Base-by-base conservation (phyloP, 176 grass and related monocot genomes). In the Rhynchospora pubera region DNA sequence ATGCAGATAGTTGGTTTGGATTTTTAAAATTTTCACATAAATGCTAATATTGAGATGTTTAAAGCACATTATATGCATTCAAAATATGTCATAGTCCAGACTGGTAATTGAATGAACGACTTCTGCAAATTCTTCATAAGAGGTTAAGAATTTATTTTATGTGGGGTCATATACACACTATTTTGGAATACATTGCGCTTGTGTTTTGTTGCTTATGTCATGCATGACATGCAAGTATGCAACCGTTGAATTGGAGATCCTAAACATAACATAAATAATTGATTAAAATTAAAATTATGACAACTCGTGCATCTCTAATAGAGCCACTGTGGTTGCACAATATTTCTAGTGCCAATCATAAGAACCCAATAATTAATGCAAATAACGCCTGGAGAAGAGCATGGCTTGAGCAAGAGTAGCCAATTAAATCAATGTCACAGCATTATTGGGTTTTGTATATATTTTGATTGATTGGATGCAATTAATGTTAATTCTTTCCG, bases 371-470 rank as follows among this genome's bases (percentile, higher is more conserved):
- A 81, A 86, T 81, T 62, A 81, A 81, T 86, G 65, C 34, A 55
- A 56, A 82, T 86, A 53, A 82, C 53, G 74, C 85, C 65, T 62
- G 79, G 85, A 82, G 65, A 86, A 63, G 24, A 86, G 24, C 13
- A 15, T 85, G 45, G 7, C 18, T 63, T 77, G 42, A 5, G 67
- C 22, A 85, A 77, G 51, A 47, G 32, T 10, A 30, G 3, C 69
- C 71, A 53, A 75, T 75, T 23, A 75, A 45, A 63, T 81, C 43
- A 65, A 47, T 65, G 79, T 26, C 57, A 45, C 10, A 46, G 15
- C 9, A 66, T 74, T 73, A 23, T 73, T 73, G n/a, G 68, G 6
- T 66, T 16, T 73, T 44, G 18, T 42, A 52, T 47, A 6, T 24
- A 15, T 21, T 71, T 21, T 46, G n/a, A 14, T 74, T 53, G 71